A percentile compares a stretch with the other conserved stretches of the same genome.
These are phyloP conservation scores for Bipolaris victoriae DNA, from an alignment of 2,329 filamentous ascomycete genomes.

Conservation along the genomic window DNA sequence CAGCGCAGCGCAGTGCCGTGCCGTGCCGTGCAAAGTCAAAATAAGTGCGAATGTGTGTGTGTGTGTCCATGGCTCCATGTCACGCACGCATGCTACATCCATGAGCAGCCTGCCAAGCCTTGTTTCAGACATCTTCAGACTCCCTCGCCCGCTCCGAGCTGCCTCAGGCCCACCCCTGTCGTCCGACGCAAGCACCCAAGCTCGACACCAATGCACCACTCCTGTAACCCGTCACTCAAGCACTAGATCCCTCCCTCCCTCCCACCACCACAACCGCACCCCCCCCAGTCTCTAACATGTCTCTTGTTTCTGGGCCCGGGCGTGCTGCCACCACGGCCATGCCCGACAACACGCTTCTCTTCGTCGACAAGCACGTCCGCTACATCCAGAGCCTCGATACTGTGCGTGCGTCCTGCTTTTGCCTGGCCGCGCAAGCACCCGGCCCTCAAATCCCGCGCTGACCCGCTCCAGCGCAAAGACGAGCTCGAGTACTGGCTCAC, in stretches of 20 bases:
- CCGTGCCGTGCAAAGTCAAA: too few species aligned
- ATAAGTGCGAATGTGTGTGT: background rate
- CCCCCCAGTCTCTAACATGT: conserved; percentile 53
- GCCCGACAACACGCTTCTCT: conserved; percentile 59
- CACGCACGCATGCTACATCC: background rate
- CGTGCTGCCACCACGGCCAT: conserved; percentile 53
- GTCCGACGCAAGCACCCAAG: conserved; percentile 1
- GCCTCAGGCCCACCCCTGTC: conserved; percentile 10
- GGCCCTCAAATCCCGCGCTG: conserved; percentile 41
- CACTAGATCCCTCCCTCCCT: background rate
- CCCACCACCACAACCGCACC: background rate
- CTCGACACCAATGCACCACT: conserved; percentile 9
- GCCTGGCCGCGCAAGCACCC: conserved; percentile 25
- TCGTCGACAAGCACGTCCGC: conserved; percentile 74
- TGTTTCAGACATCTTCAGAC: conserved; percentile 7
- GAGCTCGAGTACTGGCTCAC: conserved; percentile 98
- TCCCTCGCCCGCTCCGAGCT: background rate
- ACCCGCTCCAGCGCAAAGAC: conserved; percentile 73
- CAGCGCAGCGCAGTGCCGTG: too few species aligned
- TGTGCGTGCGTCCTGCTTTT: conserved; percentile 56
- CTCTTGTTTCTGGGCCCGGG: conserved; percentile 66
- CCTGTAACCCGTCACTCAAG: conserved; percentile 2
- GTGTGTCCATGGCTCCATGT: background rate
- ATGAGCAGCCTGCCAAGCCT: conserved; percentile 7
- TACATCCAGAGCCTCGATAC: conserved; percentile 94